Conservation (phyloP, 495 filamentous ascomycete species). For the Wilcoxina mikolae region DNA sequence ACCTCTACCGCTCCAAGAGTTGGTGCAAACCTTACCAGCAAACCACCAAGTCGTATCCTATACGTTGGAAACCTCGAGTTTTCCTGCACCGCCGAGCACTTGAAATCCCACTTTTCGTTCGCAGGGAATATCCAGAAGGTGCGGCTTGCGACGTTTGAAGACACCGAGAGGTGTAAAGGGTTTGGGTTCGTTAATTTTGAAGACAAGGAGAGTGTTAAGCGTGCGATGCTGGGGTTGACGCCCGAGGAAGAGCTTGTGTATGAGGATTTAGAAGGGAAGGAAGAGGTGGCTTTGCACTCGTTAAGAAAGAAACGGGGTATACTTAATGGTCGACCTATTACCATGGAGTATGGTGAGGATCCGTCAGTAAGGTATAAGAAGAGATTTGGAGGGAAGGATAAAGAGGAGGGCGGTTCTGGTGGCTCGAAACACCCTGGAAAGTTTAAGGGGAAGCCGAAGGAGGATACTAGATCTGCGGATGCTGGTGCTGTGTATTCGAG, state of each 20-base stretch:
- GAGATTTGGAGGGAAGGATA: constrained; percentile 57
- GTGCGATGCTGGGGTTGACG: constrained; percentile 65
- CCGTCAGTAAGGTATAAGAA: constrained; percentile 76
- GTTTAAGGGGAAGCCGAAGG: constrained; percentile 6
- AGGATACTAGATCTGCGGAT: constrained; percentile 32
- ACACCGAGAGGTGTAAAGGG: constrained; percentile 93
- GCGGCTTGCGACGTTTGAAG: constrained; percentile 88
- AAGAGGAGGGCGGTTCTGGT: constrained; percentile 26
- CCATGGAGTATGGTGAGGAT: constrained; percentile 89
- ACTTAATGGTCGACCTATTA: constrained; percentile 49
- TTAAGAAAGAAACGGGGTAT: constrained; percentile 37
- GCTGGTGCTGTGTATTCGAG: constrained; percentile 34
- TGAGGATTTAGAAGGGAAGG: constrained; percentile 44
- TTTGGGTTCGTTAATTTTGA: constrained; percentile 90
- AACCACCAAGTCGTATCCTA: constrained; percentile 57
- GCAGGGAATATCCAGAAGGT: constrained; percentile 68
- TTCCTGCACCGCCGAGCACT: constrained; percentile 62
- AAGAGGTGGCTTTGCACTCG: constrained; percentile 35
- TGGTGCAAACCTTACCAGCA: constrained; percentile 32
- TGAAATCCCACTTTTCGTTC: constrained; percentile 62
- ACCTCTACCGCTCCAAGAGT: constrained; percentile 25
- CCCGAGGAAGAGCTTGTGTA: constrained; percentile 42
- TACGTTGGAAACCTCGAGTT: constrained; percentile 90
- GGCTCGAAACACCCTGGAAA: too few species aligned
- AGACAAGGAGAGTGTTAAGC: constrained; percentile 54